Base-by-base conservation (phyloP, 2,329 filamentous ascomycete species). In the Nakataea oryzae region DNA sequence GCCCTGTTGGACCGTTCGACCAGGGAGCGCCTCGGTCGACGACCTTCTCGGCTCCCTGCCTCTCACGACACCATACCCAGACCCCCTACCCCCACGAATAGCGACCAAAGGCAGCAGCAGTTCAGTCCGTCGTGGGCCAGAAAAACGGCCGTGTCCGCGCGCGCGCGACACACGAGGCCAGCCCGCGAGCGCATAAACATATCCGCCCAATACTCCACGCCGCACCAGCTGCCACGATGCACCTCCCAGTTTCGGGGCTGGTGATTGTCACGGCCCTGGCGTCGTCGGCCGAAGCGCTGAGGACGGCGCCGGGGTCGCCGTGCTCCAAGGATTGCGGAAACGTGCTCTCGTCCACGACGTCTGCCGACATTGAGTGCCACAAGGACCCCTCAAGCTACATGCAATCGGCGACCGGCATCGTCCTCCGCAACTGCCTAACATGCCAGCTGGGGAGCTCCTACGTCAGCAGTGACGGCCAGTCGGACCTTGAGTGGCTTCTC, bases 311-410 rank as follows among this genome's bases (percentile, higher is more conserved):
- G 0, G 72, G 72, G 41, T 86, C 83, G 27, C 76, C 79, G 21
- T 86, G 83, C 71, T 70, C 73, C 47, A 70, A 72, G 29, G 71
- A 75, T 41, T 86, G 83, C 69, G 83, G 83, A 69, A 86, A 85
- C 63, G 77, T 80, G 5, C 74, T 81, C 50, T 71, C 74, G 14
- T 66, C 72, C 6, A 84, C 81, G 0, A 73, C 77, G 1, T 55
- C 66, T 4, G 72, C 74, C 61, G 81, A 84, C 65, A 72, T 85
- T 54, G 76, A 78, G 55, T 86, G 83, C 71, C 66, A 72, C 3
- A 74, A 80, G 41, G 65, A 65, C 29, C 59, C 59, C 2, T 56
- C 28, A 56, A 69, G 69, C 26, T 81, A 80, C 65, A 67, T 66
- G 1, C 32, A 63, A 34, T 73, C 69, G 9, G 70, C 76, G 1